phyloP scores from a whole-genome alignment of 1,284 basidiomycete species.

The Moniliella sp. region DNA sequence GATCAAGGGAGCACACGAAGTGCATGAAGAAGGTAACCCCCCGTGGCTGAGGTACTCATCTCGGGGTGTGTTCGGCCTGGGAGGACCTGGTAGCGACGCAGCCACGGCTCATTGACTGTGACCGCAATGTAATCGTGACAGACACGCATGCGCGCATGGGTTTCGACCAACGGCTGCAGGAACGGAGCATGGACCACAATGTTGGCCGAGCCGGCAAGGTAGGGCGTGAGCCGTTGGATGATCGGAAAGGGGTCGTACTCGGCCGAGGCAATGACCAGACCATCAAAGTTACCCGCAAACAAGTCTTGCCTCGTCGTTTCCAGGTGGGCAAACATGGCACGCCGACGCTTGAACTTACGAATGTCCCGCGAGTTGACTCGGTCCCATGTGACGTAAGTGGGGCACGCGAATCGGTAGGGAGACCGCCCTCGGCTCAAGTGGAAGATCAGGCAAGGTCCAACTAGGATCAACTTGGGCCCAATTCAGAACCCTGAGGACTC shows the following conservation, averaged over 20 bases:
- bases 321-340: constrained; percentile 44
- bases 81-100: constrained; percentile 56
- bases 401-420: too few relatives aligned
- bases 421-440: too few relatives aligned
- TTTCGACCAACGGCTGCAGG: constrained; percentile 48
- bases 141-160: constrained; percentile 51
- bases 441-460: constrained; percentile 49
- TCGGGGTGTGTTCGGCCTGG: constrained; percentile 72
- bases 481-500: constrained; percentile 52
- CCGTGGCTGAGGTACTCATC: constrained; percentile 73
- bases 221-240: constrained; percentile 50
- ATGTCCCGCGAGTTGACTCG: constrained; percentile 48
- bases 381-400: not conserved
- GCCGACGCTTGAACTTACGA: constrained; percentile 49
- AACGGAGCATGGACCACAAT: constrained; percentile 70
- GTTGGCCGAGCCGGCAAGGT: constrained; percentile 61
- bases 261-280: constrained; percentile 54
- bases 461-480: constrained; percentile 46
- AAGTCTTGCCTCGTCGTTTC: constrained; percentile 25
- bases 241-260: constrained; percentile 70
- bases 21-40: constrained; percentile 65
- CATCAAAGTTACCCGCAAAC: constrained; percentile 47
- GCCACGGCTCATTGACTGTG: constrained; percentile 65
- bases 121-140: constrained; percentile 53
- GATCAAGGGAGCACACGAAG: constrained; percentile 50